Conservation (phyloP, 257 asterid species). For the Catharanthus roseus region DNA sequence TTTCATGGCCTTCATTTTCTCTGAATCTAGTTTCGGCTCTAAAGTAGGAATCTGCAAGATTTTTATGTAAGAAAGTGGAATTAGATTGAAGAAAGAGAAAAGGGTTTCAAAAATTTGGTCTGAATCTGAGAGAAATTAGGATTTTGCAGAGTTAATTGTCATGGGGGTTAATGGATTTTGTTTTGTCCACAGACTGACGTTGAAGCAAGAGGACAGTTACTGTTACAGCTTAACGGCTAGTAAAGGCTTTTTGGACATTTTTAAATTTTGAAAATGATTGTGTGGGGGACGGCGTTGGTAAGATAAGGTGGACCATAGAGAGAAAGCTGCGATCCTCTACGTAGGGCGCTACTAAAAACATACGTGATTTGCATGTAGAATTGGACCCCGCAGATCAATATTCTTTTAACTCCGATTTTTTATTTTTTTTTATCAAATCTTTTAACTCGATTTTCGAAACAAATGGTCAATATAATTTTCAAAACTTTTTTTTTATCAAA, state of each 20-base stretch:
- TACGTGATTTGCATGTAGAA: too few relatives aligned
- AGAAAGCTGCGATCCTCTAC: background rate
- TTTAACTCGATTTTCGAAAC: too few relatives aligned
- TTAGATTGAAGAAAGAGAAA: background rate
- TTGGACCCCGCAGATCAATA: background rate
- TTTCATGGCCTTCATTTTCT: slow-evolving; percentile 64
- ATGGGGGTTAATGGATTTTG: too few relatives aligned
- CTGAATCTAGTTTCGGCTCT: background rate
- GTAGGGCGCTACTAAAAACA: background rate
- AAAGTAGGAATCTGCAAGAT: background rate
- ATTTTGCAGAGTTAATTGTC: slow-evolving; percentile 3
- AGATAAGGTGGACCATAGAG: slow-evolving; percentile 15
- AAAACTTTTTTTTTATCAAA: too few relatives aligned
- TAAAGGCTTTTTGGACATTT: slow-evolving; percentile 23
- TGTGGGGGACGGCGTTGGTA: slow-evolving; percentile 38
- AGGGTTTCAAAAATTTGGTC: background rate
- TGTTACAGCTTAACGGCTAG: slow-evolving; percentile 55
- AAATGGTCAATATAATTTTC: too few relatives aligned
- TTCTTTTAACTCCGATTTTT: background rate
- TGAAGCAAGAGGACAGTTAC: background rate
- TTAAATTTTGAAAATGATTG: slow-evolving; percentile 40
- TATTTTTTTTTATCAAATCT: too few relatives aligned
- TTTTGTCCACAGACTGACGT: too few relatives aligned
- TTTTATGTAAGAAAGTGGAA: slow-evolving; percentile 3
- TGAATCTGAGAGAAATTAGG: background rate